Conservation (phyloP, 495 filamentous ascomycete genomes). For the Neurospora tetrasperma region DNA sequence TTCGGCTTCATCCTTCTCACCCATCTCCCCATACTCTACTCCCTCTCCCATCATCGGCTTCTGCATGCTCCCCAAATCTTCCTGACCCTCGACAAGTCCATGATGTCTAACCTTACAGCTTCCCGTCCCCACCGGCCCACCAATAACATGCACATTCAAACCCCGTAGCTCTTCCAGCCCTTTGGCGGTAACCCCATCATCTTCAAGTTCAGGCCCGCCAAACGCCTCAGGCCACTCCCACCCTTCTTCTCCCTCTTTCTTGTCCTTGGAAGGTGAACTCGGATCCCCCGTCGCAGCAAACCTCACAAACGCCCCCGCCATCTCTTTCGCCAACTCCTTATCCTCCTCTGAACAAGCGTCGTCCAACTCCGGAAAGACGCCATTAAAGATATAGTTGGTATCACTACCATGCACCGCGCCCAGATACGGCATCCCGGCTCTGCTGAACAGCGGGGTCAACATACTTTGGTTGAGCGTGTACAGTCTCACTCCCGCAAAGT, state of each 20-base stretch:
- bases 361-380: slow-evolving; percentile 14
- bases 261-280: neutral
- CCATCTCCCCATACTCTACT: slow-evolving; percentile 2
- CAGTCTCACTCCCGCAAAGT: slow-evolving; percentile 8
- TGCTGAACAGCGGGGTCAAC: slow-evolving; percentile 13
- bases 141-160: slow-evolving; percentile 10
- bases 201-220: neutral
- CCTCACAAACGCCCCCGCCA: slow-evolving; percentile 9
- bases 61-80: neutral
- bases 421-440: slow-evolving; percentile 20
- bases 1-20: neutral
- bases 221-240: slow-evolving; percentile 12
- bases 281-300: slow-evolving; percentile 14
- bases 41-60: neutral
- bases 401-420: slow-evolving; percentile 20
- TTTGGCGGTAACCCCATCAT: neutral
- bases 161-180: neutral
- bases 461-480: slow-evolving; percentile 25
- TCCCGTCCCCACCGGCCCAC: slow-evolving; percentile 13
- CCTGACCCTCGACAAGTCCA: neutral
- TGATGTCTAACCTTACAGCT: neutral
- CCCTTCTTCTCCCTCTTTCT: neutral
- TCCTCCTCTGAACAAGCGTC: slow-evolving; percentile 9
- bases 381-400: slow-evolving; percentile 23
- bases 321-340: slow-evolving; percentile 6